Conservation (phyloP, 1,139 yeast species). For the Candida pseudocylindracea region DNA sequence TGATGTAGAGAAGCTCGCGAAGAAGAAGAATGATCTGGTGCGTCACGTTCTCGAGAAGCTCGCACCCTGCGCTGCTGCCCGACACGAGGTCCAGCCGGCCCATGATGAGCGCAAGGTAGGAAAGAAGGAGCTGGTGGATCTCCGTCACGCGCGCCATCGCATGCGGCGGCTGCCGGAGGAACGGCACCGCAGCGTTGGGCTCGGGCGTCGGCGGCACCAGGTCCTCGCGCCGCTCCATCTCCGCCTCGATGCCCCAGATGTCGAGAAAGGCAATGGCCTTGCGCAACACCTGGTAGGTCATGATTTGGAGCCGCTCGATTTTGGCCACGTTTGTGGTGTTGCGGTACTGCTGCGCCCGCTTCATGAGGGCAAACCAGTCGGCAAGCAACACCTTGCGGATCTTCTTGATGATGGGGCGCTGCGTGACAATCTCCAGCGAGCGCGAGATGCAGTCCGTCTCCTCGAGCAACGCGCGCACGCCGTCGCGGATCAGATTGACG, state of each 20-base stretch:
- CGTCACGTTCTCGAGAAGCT: slow-evolving; percentile 36
- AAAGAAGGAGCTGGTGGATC: slow-evolving; percentile 43
- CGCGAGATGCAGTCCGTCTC: slow-evolving; percentile 72
- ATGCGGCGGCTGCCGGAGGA: slow-evolving; percentile 33
- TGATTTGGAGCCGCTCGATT: slow-evolving; percentile 45
- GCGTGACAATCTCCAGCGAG: slow-evolving; percentile 55
- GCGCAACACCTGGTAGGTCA: slow-evolving; percentile 54
- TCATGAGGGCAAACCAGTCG: slow-evolving; percentile 78
- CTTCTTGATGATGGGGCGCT: slow-evolving; percentile 45
- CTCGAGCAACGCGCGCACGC: slow-evolving; percentile 56
- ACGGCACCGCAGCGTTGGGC: slow-evolving; percentile 15
- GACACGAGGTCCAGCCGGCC: slow-evolving; percentile 61
- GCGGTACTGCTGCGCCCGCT: slow-evolving; percentile 67
- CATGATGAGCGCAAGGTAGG: slow-evolving; percentile 47
- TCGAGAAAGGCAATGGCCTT: slow-evolving; percentile 54
- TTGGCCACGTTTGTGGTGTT: slow-evolving; percentile 45
- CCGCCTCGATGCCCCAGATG: slow-evolving; percentile 48
- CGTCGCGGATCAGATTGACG: slow-evolving; percentile 42
- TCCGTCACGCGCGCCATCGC: slow-evolving; percentile 57
- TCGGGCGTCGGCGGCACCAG: slow-evolving; percentile 15
- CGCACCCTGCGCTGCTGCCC: slow-evolving; percentile 49
- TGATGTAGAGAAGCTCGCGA: slow-evolving; percentile 39
- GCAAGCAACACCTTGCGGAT: slow-evolving; percentile 65
- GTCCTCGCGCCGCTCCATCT: slow-evolving; percentile 14
- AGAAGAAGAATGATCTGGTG: slow-evolving; percentile 45